A percentile compares a stretch with the other conserved stretches of the same genome.
Conservation (phyloP, 768 basidiomycete species). For the Boletus pseudo-olivaceus region DNA sequence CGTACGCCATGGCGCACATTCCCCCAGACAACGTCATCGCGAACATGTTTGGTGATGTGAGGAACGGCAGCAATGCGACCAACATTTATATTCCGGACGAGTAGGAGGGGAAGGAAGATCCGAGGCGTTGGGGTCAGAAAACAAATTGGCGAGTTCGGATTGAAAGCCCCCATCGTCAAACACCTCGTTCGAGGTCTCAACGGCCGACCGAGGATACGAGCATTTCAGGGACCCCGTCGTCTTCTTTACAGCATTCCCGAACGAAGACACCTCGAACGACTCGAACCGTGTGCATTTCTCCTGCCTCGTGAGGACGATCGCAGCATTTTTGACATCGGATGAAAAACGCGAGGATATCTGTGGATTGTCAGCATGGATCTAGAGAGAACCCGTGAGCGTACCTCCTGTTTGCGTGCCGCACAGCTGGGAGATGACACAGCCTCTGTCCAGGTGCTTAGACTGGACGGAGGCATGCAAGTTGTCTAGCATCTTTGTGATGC, state of each 20-base stretch:
- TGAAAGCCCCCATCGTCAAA: slow-evolving; percentile 13
- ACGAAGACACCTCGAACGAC: slow-evolving; percentile 20
- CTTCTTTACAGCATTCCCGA: slow-evolving; percentile 30
- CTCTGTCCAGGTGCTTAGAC: too few relatives aligned
- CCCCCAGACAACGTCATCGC: slow-evolving; percentile 21
- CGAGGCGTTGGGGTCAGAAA: too few relatives aligned
- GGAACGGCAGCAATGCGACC: slow-evolving; percentile 3
- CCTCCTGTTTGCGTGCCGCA: not conserved
- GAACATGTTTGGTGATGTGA: slow-evolving; percentile 25
- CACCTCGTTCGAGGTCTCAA: slow-evolving; percentile 7
- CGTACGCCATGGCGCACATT: too few relatives aligned
- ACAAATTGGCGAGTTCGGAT: slow-evolving; percentile 15
- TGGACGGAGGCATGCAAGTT: not conserved
- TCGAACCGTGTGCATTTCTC: slow-evolving; percentile 18
- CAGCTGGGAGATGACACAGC: not conserved
- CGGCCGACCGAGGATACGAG: slow-evolving; percentile 20
- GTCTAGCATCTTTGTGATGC: not conserved
- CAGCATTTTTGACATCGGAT: slow-evolving; percentile 44
- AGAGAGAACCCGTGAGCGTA: not conserved
- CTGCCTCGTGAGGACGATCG: slow-evolving; percentile 33
- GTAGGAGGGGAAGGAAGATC: too few relatives aligned
- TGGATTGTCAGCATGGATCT: not conserved
- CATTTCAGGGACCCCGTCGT: slow-evolving; percentile 27
- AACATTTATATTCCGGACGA: too few relatives aligned
- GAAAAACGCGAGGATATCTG: slow-evolving; percentile 37